phyloP scores from a whole-genome alignment of 176 grass and related monocot species.

The Ananas comosus region DNA sequence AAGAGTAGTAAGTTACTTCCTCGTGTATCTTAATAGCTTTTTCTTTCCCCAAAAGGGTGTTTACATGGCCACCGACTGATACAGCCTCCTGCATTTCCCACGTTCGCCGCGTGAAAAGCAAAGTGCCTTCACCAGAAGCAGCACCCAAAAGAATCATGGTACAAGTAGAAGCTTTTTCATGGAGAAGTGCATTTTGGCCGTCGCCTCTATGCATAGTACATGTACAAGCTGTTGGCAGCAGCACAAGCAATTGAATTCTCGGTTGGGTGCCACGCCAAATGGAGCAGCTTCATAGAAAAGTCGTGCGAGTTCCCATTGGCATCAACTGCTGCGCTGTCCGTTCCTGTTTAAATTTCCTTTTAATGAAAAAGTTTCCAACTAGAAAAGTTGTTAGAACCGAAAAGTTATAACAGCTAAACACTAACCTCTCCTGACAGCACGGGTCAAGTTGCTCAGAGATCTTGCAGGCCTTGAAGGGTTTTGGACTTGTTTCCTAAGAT shows the following conservation, averaged over 20 bases:
- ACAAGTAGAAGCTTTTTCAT: too few species aligned
- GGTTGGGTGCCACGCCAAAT: conserved; percentile 84
- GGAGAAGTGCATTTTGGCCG: conserved; percentile 5
- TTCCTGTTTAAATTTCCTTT: conserved; percentile 32
- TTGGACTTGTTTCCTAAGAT: conserved; percentile 53
- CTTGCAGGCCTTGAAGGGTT: conserved; percentile 48
- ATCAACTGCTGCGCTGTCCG: conserved; percentile 49
- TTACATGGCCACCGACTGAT: conserved; percentile 41
- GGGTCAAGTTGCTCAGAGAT: conserved; percentile 39
- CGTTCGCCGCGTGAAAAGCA: conserved; percentile 36
- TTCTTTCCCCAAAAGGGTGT: conserved; percentile 34
- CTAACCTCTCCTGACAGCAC: conserved; percentile 69
- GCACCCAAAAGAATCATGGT: conserved; percentile 22
- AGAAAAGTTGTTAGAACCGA: conserved; percentile 17
- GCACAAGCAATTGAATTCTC: conserved; percentile 92
- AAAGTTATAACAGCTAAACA: conserved; percentile 13
- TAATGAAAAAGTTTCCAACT: conserved; percentile 9
- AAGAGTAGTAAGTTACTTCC: conserved; percentile 66
- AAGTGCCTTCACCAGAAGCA: conserved; percentile 37
- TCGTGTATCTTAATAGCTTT: conserved; percentile 81
- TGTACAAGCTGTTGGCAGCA: conserved; percentile 92
- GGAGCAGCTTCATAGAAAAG: conserved; percentile 76
- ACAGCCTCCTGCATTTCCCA: conserved; percentile 28
- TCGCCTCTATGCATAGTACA: conserved; percentile 72
- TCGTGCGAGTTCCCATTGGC: conserved; percentile 70